Percentiles rank a stretch among this genome's conserved stretches.
phyloP scores from a whole-genome alignment of 768 basidiomycete species.

The Psilocybe azurescens region DNA sequence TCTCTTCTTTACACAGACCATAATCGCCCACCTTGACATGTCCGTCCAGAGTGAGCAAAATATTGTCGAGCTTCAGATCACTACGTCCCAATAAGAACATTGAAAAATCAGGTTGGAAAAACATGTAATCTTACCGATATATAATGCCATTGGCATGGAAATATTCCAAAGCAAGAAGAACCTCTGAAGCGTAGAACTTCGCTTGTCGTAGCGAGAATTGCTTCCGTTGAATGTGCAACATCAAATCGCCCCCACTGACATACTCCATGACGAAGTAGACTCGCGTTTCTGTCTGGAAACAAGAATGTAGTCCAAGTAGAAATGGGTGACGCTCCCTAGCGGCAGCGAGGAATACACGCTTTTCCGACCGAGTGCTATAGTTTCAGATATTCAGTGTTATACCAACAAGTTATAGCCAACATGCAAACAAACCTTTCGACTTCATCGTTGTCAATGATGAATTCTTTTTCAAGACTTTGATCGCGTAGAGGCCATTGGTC shows the following conservation, averaged over 20 bases:
- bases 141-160: slow-evolving; percentile 99
- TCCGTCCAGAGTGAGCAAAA: slow-evolving; percentile 93
- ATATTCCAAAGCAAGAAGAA: slow-evolving; percentile 94
- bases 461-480: slow-evolving; percentile 99
- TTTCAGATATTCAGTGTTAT: slow-evolving; percentile 1
- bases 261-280: slow-evolving; percentile 99
- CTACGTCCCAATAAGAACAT: slow-evolving; percentile 43
- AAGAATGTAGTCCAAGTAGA: slow-evolving; percentile 94
- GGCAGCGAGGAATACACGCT: slow-evolving; percentile 97
- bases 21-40: slow-evolving; percentile 99
- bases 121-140: slow-evolving; percentile 66
- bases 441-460: slow-evolving; percentile 99
- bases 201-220: slow-evolving; percentile 99
- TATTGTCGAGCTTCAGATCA: slow-evolving; percentile 98
- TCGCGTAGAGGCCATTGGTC: slow-evolving; percentile 88
- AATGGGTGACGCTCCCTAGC: slow-evolving; percentile 97
- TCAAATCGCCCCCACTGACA: slow-evolving; percentile 97
- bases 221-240: slow-evolving; percentile 99
- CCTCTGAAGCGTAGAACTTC: slow-evolving; percentile 98
- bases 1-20: slow-evolving; percentile 98
- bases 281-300: slow-evolving; percentile 99
- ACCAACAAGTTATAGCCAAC: background rate
- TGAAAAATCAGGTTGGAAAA: background rate
- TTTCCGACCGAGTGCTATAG: slow-evolving; percentile 94
- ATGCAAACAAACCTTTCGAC: slow-evolving; percentile 82